Evolutionary conservation across 1,139 yeast species (phyloP).

Genomic region (Suzukiozyma palmioleophila): DNA sequence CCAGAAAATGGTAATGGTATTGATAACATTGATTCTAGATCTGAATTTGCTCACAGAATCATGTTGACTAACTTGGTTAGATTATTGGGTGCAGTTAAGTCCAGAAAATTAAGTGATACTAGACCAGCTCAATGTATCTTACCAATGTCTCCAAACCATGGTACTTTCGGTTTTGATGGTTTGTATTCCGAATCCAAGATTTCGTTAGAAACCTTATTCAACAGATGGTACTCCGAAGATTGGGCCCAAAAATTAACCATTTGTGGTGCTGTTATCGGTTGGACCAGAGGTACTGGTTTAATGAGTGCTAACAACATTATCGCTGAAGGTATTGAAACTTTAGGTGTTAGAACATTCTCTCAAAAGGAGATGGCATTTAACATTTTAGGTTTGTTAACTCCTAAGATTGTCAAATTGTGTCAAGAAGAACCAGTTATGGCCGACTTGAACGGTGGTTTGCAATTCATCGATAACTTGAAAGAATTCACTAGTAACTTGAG

Average conservation of each 20-base stretch:
- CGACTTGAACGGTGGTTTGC: conserved; percentile 97
- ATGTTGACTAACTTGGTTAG: conserved; percentile 95
- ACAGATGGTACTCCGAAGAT: conserved; percentile 98
- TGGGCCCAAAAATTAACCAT: conserved; percentile 93
- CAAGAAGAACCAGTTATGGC: conserved; percentile 96
- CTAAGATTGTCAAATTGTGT: conserved; percentile 78
- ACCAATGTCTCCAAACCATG: conserved; percentile 98
- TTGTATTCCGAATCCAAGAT: conserved; percentile 95
- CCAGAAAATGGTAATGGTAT: conserved; percentile 98
- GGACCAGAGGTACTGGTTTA: conserved; percentile 99
- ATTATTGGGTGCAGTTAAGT: conserved; percentile 84
- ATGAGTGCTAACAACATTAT: conserved; percentile 96
- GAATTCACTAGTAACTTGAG: conserved; percentile 81
- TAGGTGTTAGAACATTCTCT: conserved; percentile 96
- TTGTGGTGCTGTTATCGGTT: conserved; percentile 98
- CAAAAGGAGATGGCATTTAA: conserved; percentile 99
- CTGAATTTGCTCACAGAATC: conserved; percentile 96
- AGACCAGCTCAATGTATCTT: conserved; percentile 97
- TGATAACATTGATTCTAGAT: conserved; percentile 87
- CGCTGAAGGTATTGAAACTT: conserved; percentile 94
- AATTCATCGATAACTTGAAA: conserved; percentile 86
- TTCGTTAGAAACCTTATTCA: conserved; percentile 90
- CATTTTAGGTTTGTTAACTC: conserved; percentile 88
- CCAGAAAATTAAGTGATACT: conserved; percentile 82
- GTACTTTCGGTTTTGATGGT: conserved; percentile 97